phyloP scores from a whole-genome alignment of 495 filamentous ascomycete genomes.

The Tuber indicum region DNA sequence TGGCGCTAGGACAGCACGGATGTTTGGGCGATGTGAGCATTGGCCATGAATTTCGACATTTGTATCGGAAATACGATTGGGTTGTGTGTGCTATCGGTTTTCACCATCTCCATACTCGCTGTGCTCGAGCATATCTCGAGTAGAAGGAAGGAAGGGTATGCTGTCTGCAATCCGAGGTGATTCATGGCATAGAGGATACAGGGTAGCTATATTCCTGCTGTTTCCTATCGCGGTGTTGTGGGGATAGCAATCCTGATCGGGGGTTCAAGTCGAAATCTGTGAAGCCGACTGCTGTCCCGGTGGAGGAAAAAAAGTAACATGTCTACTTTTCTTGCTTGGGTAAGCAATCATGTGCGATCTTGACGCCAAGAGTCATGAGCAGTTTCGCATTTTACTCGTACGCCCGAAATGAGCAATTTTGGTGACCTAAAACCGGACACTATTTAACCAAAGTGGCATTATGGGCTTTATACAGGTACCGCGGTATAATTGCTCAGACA shows the following conservation, averaged over 20 bases:
- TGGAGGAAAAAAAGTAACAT: too few relatives aligned
- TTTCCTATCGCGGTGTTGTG: neutral
- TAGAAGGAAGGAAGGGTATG: neutral
- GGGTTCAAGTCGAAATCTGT: too few relatives aligned
- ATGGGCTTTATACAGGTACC: too few relatives aligned
- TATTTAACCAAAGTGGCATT: too few relatives aligned
- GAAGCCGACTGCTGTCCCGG: too few relatives aligned
- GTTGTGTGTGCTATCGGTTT: neutral
- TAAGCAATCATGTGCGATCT: too few relatives aligned
- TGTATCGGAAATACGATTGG: neutral
- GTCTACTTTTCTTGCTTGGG: too few relatives aligned
- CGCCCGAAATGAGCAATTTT: too few relatives aligned
- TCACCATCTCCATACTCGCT: neutral
- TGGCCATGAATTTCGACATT: neutral
- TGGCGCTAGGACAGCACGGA: neutral
- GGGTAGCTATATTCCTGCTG: neutral
- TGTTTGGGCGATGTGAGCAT: neutral
- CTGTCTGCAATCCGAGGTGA: neutral
- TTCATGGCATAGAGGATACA: neutral
- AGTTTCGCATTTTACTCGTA: too few relatives aligned
- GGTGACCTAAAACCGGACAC: too few relatives aligned
- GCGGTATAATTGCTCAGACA: too few relatives aligned
- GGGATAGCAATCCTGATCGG: neutral
- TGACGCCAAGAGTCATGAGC: too few relatives aligned
- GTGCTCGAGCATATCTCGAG: neutral